These are phyloP conservation scores for Malus domestica DNA, from an alignment of 306 rosid genomes.

Conservation along the genomic window DNA sequence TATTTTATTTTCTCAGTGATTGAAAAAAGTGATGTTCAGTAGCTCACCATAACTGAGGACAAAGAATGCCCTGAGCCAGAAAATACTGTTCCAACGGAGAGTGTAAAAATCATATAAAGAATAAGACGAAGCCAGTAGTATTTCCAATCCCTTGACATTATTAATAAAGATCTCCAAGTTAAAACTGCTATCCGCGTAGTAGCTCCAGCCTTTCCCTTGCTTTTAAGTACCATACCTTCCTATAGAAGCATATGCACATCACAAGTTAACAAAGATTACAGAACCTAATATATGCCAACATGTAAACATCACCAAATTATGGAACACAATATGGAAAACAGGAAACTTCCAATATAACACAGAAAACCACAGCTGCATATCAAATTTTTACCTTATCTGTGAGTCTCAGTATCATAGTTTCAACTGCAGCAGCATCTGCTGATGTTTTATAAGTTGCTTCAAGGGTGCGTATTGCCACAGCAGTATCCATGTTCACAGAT, in stretches of 20 bases:
- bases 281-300: conserved; percentile 5
- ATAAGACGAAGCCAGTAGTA: conserved; percentile 97
- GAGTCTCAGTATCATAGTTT: conserved; percentile 79
- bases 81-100: conserved; percentile 81
- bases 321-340: neutral
- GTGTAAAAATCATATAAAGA: conserved; percentile 78
- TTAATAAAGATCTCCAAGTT: conserved; percentile 92
- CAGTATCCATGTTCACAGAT: conserved; percentile 97
- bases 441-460: conserved; percentile 97
- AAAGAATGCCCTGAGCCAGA: conserved; percentile 95
- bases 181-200: conserved; percentile 77
- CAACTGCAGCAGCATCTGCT: conserved; percentile 88
- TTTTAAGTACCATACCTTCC: conserved; percentile 94
- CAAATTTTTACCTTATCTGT: conserved; percentile 59
- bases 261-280: conserved; percentile 15
- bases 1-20: neutral
- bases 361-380: neutral
- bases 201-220: conserved; percentile 80
- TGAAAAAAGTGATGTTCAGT: neutral
- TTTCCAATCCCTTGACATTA: conserved; percentile 98
- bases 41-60: conserved; percentile 88
- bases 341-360: neutral
- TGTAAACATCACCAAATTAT: neutral
- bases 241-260: conserved; percentile 31
- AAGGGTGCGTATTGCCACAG: conserved; percentile 97